Evolutionary conservation across 2,329 filamentous ascomycete genomes (phyloP), one percentile per base, ranked within the genome.

Genomic region (Colletotrichum sp.): DNA sequence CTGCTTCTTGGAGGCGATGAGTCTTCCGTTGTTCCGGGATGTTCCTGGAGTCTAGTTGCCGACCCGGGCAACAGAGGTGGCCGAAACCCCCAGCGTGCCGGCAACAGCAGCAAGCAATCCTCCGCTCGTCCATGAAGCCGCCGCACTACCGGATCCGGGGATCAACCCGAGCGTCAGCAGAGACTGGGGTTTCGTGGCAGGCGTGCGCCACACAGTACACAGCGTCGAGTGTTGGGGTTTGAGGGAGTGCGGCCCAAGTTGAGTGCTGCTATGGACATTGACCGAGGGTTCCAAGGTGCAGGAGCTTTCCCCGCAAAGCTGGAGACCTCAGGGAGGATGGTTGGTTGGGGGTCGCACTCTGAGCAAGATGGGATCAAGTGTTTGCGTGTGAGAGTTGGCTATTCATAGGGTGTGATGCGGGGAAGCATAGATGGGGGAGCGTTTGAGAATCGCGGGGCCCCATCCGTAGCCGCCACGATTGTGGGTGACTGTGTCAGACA

Each of bases 391-490:
- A 61, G 25, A 30, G 39, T 64, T 68, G 48, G 48, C 70, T 74
- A 73, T 76, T 69, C 32, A 68, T 69, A 39, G 70, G 48, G 10
- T 12, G 28, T 12, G 28, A 66, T 74, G 74, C 58, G 70, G 74
- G 74, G 74, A 69, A 70, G 52, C 18, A 64, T 52, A 72, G 66
- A 32, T 61, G 55, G 62, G 66, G 64, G 48, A 39, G 65, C 34
- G 74, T 76, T 76, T 69, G 65, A 76, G 58, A 66, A 69, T 73
- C 74, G 74, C 74, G 65, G 70, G 74, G 74, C 58, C 65, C 74
- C 70, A 32, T 52, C 48, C 32, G 64, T 25, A 69, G 58, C 43
- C 48, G 70, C 34, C 58, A 30, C 43, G 64, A 61, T 48, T 52
- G 58, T 69, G 70, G 64, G 22, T 28, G 43, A 73, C 55, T 58